phyloP scores from a whole-genome alignment of 2,329 filamentous ascomycete species.

The Cladosporium sphaerospermum region DNA sequence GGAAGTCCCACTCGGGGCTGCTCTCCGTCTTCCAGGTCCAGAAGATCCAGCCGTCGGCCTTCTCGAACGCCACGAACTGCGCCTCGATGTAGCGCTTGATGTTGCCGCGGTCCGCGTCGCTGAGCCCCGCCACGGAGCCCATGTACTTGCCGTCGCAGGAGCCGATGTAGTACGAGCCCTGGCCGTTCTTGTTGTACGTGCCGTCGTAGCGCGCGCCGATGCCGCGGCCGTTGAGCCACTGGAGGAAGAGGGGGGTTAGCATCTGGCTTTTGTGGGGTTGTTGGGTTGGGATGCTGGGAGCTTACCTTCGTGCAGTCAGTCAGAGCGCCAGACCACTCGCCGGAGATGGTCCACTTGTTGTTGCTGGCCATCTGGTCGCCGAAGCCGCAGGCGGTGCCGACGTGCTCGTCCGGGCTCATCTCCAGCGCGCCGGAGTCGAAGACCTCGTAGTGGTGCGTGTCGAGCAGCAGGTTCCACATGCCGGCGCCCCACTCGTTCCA shows the following conservation, averaged over 20 bases:
- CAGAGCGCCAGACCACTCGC: conserved; percentile 43
- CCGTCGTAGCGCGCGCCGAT: conserved; percentile 57
- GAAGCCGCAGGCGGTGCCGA: conserved; percentile 49
- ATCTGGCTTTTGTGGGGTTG: no score
- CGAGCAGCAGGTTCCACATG: conserved; percentile 39
- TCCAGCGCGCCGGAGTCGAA: conserved; percentile 45
- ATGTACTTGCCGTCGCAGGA: conserved; percentile 46
- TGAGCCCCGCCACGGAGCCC: conserved; percentile 38
- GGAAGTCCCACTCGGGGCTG: conserved; percentile 46
- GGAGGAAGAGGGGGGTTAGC: background rate
- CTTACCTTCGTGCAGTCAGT: conserved; percentile 48
- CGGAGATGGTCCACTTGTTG: conserved; percentile 42
- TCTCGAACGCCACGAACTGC: conserved; percentile 44
- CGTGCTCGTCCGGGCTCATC: conserved; percentile 42
- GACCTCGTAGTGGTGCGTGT: conserved; percentile 64
- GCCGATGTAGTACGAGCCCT: conserved; percentile 45
- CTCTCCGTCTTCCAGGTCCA: conserved; percentile 48
- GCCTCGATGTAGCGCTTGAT: conserved; percentile 42
- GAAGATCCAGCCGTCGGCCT: conserved; percentile 44
- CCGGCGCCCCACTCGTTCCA: conserved; percentile 57
- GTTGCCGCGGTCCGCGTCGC: conserved; percentile 37
- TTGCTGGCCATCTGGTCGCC: conserved; percentile 33
- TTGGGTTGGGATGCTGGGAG: conserved; percentile 34
- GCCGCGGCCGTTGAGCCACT: conserved; percentile 53
- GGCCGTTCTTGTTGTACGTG: conserved; percentile 44